Conservation (phyloP, 371 early-diverging fungal species). For the Capniomyces stellatus region DNA sequence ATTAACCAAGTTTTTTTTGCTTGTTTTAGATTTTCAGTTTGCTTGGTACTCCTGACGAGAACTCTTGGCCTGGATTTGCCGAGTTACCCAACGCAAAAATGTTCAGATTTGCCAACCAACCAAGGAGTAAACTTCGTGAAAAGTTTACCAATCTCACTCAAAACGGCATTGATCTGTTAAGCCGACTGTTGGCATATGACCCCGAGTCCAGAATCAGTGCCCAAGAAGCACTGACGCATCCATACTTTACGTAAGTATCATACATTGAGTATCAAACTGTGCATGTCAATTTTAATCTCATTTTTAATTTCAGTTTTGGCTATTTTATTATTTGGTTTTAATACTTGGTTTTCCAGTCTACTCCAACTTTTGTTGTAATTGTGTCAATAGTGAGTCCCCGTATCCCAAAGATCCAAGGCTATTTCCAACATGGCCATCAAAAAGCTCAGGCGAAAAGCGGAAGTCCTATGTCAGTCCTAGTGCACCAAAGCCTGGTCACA, state of each 20-base stretch:
- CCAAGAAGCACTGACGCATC: constrained; percentile 66
- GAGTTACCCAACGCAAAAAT: constrained; percentile 32
- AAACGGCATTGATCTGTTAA: constrained; percentile 50
- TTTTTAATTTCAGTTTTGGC: constrained; percentile 84
- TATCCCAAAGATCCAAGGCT: constrained; percentile 77
- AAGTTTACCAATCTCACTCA: constrained; percentile 32
- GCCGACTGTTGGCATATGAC: constrained; percentile 77
- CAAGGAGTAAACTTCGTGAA: constrained; percentile 29
- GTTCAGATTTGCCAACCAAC: constrained; percentile 43
- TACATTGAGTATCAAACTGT: constrained; percentile 76
- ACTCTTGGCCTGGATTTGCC: neutral
- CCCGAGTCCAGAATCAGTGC: constrained; percentile 79
- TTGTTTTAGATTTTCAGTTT: neutral
- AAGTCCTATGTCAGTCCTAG: neutral
- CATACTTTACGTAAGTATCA: constrained; percentile 69
- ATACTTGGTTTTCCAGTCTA: constrained; percentile 52
- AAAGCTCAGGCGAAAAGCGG: constrained; percentile 45
- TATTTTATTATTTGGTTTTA: constrained; percentile 58
- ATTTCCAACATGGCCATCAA: constrained; percentile 91
- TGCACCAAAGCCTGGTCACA: neutral
- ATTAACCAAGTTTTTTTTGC: neutral
- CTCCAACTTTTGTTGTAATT: constrained; percentile 81
- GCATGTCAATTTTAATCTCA: constrained; percentile 95
- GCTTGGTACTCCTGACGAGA: neutral
- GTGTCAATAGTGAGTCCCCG: constrained; percentile 72